Evolutionary conservation across 2,329 filamentous ascomycete species (phyloP).

Genomic region (Alternaria incomplexa): DNA sequence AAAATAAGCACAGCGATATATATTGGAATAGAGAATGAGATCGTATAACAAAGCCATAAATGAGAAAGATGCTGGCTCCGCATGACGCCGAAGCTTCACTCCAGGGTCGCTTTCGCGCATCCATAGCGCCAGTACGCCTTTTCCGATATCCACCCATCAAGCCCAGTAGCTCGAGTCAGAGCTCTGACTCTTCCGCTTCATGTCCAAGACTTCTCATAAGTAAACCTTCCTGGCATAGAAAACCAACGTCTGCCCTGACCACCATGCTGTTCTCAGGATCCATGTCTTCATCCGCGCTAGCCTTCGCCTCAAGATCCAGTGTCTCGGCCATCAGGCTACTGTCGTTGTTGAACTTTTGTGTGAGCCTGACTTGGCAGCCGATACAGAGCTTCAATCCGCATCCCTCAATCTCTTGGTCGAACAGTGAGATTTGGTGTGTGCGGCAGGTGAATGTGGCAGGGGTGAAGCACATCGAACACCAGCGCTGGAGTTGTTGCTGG

Average conservation of each 20-base stretch:
- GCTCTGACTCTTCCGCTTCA: background rate
- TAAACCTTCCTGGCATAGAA: conserved; percentile 27
- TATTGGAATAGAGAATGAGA: background rate
- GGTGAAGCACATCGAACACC: conserved; percentile 42
- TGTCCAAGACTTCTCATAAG: conserved; percentile 21
- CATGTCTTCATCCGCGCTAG: conserved; percentile 5
- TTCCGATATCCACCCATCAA: background rate
- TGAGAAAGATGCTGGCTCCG: background rate
- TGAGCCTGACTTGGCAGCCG: conserved; percentile 19
- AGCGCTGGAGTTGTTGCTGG: conserved; percentile 26
- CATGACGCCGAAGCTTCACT: background rate
- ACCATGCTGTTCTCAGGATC: conserved; percentile 4
- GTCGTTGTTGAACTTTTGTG: conserved; percentile 14
- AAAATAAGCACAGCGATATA: no score
- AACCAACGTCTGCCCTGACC: conserved; percentile 35
- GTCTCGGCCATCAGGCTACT: conserved; percentile 15
- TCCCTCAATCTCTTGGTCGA: conserved; percentile 17
- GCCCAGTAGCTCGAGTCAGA: background rate
- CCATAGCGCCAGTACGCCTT: background rate
- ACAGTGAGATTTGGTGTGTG: conserved; percentile 7
- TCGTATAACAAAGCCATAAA: background rate
- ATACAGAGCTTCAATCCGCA: conserved; percentile 38
- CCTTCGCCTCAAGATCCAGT: conserved; percentile 28
- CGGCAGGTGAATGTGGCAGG: conserved; percentile 24
- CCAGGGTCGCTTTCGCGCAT: background rate